Percentiles rank a stretch among this genome's conserved stretches.
Evolutionary conservation across 192 early-diverging fungal species (phyloP).

Genomic region (Podila minutissima): DNA sequence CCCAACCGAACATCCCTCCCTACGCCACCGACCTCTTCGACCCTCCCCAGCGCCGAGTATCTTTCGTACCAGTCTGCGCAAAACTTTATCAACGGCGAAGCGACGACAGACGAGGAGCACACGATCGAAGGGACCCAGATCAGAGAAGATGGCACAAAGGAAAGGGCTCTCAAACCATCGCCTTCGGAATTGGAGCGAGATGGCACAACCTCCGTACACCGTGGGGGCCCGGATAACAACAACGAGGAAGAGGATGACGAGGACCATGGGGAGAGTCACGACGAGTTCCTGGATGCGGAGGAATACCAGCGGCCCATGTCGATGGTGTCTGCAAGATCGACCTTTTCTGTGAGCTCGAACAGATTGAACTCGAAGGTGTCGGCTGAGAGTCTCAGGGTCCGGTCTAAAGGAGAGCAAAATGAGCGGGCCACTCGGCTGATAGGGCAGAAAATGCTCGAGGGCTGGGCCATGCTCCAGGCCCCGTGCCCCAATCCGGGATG

Average conservation of each 20-base stretch:
- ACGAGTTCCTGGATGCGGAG: slow-evolving; percentile 36
- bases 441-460: slow-evolving; percentile 37
- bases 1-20: background rate
- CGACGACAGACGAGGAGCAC: background rate
- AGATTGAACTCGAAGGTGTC: background rate
- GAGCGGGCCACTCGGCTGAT: slow-evolving; percentile 23
- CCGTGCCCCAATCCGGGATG: slow-evolving; percentile 37
- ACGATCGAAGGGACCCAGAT: background rate
- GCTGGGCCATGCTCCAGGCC: slow-evolving; percentile 43
- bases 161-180: background rate
- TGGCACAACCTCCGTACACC: background rate
- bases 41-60: background rate
- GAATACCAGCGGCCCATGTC: slow-evolving; percentile 2
- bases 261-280: slow-evolving; percentile 22
- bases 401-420: slow-evolving; percentile 1
- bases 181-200: background rate
- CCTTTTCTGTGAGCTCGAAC: background rate
- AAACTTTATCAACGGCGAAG: background rate
- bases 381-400: background rate
- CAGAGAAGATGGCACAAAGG: slow-evolving; percentile 1
- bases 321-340: background rate
- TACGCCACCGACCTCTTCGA: slow-evolving; percentile 1
- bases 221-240: background rate
- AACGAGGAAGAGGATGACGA: background rate
- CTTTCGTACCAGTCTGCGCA: background rate